Conservation (phyloP, 78 protist species). For the Dictyostelium capitatum region DNA sequence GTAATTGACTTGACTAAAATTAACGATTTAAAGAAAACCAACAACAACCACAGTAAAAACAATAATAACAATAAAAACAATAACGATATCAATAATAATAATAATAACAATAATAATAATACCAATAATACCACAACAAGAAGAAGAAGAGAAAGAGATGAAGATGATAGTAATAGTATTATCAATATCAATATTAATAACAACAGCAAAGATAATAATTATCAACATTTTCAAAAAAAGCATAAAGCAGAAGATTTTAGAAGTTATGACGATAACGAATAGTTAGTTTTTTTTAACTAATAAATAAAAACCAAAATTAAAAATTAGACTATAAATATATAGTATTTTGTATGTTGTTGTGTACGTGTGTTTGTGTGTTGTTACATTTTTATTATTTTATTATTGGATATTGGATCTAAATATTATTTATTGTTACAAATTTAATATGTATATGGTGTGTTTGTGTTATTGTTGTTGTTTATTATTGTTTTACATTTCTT, state of each 20-base stretch:
- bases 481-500: neutral
- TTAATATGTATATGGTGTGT: no score
- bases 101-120: constrained; percentile 25
- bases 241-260: constrained; percentile 3
- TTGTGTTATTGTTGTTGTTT: no score
- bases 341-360: neutral
- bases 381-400: neutral
- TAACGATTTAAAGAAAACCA: neutral
- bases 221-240: neutral
- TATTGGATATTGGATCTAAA: neutral
- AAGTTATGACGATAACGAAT: constrained; percentile 2
- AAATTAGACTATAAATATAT: neutral
- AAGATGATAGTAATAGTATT: neutral
- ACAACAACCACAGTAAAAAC: neutral
- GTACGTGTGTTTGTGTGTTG: neutral
- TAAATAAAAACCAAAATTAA: no score
- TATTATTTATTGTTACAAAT: neutral
- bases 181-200: neutral
- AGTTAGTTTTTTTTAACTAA: neutral
- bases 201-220: neutral
- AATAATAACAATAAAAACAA: constrained; percentile 8
- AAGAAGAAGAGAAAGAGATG: neutral
- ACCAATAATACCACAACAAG: neutral
- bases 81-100: neutral
- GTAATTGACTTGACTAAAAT: neutral